Conservation (phyloP, 345 rosid genomes). For the Citrus trifoliata region DNA sequence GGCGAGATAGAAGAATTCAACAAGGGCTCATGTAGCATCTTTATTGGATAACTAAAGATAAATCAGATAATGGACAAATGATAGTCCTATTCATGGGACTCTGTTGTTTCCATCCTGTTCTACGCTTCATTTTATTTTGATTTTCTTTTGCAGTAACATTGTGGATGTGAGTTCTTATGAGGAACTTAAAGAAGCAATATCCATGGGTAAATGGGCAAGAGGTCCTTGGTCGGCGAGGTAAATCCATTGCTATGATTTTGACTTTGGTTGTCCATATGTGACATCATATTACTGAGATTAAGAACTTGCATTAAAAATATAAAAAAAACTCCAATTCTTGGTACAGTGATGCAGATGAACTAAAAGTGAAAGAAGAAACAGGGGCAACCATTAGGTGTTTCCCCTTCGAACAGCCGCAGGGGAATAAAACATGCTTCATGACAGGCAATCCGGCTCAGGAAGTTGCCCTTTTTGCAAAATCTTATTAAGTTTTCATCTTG, state of each 20-base stretch:
- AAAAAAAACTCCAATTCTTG: neutral
- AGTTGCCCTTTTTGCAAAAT: constrained; percentile 89
- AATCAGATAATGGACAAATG: neutral
- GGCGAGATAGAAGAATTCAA: neutral
- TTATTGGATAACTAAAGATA: neutral
- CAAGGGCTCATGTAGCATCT: neutral
- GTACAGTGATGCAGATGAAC: constrained; percentile 68
- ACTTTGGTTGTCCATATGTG: no score
- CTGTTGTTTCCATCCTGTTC: neutral
- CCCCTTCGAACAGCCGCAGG: constrained; percentile 77
- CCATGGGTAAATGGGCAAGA: constrained; percentile 93
- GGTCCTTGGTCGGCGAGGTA: constrained; percentile 95
- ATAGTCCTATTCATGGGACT: neutral
- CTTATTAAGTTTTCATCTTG: constrained; percentile 38
- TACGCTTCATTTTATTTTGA: neutral
- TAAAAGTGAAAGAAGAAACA: constrained; percentile 88
- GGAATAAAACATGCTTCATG: constrained; percentile 73
- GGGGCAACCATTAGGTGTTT: constrained; percentile 91
- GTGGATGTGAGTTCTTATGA: constrained; percentile 82
- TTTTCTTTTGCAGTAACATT: constrained; percentile 59
- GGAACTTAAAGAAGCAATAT: constrained; percentile 73
- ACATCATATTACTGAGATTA: neutral
- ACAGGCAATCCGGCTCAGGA: constrained; percentile 74
- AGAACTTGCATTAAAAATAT: neutral
- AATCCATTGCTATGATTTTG: neutral